Evolutionary conservation across 2,329 filamentous ascomycete species (phyloP).

Genomic region (Fragosphaeria purpurea): DNA sequence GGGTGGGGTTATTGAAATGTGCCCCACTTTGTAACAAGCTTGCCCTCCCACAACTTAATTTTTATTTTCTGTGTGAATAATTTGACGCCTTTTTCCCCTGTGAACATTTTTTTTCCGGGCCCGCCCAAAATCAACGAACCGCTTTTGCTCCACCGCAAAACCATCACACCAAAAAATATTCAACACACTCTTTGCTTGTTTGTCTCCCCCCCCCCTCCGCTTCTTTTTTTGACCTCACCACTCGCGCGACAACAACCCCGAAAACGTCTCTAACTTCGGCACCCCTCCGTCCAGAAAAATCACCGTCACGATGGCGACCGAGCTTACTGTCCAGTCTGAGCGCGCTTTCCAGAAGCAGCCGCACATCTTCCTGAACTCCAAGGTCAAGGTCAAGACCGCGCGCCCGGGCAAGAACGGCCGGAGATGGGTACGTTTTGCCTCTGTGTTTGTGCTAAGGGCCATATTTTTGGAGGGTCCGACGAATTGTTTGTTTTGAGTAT

Average conservation of each 20-base stretch:
- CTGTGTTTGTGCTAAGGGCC: neutral
- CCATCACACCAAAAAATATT: constrained; percentile 14
- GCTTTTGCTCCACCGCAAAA: constrained; percentile 8
- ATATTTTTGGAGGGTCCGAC: neutral
- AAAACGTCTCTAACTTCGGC: neutral
- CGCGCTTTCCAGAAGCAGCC: constrained; percentile 99
- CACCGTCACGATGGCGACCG: constrained; percentile 68
- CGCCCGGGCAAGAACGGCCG: constrained; percentile 85
- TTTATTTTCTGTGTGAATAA: neutral
- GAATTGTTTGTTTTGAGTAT: no score
- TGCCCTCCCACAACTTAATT: constrained; percentile 15
- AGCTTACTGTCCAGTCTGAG: constrained; percentile 99
- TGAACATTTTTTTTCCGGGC: constrained; percentile 6
- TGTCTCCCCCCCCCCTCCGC: neutral
- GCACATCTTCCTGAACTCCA: constrained; percentile 99
- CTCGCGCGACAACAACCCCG: constrained; percentile 3
- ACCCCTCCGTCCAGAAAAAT: constrained; percentile 5
- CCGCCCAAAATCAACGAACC: constrained; percentile 2
- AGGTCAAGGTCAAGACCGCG: constrained; percentile 76
- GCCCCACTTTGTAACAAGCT: neutral
- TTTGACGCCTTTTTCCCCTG: neutral
- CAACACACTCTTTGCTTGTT: constrained; percentile 5
- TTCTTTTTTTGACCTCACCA: neutral
- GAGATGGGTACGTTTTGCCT: constrained; percentile 43
- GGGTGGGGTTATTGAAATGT: no score